Evolutionary conservation across 2,329 filamentous ascomycete genomes (phyloP).

Genomic region (Phyllosticta paracitricarpa): DNA sequence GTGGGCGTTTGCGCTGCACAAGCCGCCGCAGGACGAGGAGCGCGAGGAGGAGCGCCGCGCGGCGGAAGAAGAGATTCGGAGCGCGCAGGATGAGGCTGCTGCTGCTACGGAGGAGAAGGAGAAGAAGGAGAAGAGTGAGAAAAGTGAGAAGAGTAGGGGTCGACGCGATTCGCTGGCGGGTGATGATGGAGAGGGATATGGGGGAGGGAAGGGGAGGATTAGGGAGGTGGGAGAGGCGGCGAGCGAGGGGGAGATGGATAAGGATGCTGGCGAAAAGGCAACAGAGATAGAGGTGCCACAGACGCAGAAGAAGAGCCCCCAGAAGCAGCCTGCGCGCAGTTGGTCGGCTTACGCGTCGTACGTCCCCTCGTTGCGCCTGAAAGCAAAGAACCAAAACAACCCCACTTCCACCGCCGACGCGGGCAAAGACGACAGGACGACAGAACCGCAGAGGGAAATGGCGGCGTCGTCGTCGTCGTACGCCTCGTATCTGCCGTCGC

Average conservation of each 20-base stretch:
- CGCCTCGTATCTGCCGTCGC: neutral
- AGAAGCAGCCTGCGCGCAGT: constrained; percentile 10
- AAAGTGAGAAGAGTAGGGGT: neutral
- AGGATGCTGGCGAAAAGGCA: no score
- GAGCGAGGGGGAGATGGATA: neutral
- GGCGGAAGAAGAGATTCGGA: constrained; percentile 6
- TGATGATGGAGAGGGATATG: neutral
- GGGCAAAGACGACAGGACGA: neutral
- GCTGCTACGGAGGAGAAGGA: constrained; percentile 1
- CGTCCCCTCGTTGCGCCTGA: neutral
- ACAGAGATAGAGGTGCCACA: neutral
- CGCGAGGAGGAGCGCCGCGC: constrained; percentile 16
- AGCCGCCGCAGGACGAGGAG: constrained; percentile 22
- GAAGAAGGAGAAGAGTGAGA: neutral
- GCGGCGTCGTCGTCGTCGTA: neutral
- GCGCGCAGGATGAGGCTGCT: neutral
- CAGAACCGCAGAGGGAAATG: neutral
- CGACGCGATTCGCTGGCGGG: neutral
- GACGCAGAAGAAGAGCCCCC: constrained; percentile 17
- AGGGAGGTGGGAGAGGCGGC: neutral
- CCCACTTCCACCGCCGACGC: neutral
- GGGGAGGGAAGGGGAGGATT: neutral
- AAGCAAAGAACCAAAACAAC: neutral
- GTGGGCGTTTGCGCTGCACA: constrained; percentile 39
- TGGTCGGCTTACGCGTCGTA: neutral